Evolutionary conservation across 805 yeast species (phyloP).

Genomic region (Jamesozyma rosinii): DNA sequence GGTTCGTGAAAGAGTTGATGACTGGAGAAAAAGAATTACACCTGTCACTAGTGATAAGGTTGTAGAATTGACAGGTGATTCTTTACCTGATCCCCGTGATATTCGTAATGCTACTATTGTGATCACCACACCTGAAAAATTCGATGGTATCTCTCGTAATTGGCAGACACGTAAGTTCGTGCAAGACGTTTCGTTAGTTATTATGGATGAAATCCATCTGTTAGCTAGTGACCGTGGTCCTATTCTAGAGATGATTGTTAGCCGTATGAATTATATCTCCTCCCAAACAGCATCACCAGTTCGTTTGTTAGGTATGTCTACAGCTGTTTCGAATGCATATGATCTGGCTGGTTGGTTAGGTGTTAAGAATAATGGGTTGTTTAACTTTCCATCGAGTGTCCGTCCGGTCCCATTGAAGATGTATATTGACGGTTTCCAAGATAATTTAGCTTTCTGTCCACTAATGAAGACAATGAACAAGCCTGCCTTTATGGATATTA

Average conservation of each 20-base stretch:
- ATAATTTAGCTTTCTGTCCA: slow-evolving; percentile 68
- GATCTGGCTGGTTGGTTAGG: slow-evolving; percentile 94
- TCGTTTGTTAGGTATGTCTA: slow-evolving; percentile 83
- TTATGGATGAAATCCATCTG: slow-evolving; percentile 93
- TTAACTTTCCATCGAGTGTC: slow-evolving; percentile 84
- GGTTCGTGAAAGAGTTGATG: slow-evolving; percentile 94
- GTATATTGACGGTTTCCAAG: slow-evolving; percentile 79
- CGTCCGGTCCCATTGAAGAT: slow-evolving; percentile 92
- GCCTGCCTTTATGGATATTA: slow-evolving; percentile 87
- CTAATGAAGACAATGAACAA: slow-evolving; percentile 56
- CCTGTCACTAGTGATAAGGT: slow-evolving; percentile 89
- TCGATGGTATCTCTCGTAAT: slow-evolving; percentile 95
- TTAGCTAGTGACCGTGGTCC: slow-evolving; percentile 97
- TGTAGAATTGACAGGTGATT: slow-evolving; percentile 87
- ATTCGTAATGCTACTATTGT: slow-evolving; percentile 75
- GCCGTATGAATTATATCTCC: slow-evolving; percentile 55
- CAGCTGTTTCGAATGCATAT: slow-evolving; percentile 82
- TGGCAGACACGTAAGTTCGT: slow-evolving; percentile 78
- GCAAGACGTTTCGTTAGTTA: slow-evolving; percentile 71
- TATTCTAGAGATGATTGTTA: slow-evolving; percentile 88
- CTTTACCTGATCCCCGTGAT: slow-evolving; percentile 78
- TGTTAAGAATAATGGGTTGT: slow-evolving; percentile 84
- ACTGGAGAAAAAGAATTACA: slow-evolving; percentile 67
- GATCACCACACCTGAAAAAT: slow-evolving; percentile 91
- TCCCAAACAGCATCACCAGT: slow-evolving; percentile 79